Conservation (phyloP, 148 eudicot species). For the Pouteria glomerata region DNA sequence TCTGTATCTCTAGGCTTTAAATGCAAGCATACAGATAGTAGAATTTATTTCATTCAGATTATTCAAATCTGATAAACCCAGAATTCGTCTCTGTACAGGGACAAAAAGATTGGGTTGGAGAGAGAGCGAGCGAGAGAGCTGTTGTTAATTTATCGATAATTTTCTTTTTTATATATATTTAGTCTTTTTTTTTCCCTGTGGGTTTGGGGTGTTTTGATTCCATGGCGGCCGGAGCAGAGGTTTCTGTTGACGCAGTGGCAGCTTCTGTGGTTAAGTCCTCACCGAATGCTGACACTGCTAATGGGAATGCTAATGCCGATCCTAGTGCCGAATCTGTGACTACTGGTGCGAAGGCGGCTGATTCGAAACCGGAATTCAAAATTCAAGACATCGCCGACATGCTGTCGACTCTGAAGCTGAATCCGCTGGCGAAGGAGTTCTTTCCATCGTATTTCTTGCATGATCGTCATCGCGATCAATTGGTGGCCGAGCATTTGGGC, state of each 20-base stretch:
- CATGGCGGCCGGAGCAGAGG: constrained; percentile 35
- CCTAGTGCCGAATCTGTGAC: not conserved
- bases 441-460: constrained; percentile 49
- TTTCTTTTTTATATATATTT: not conserved
- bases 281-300: constrained; percentile 18
- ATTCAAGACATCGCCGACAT: constrained; percentile 57
- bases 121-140: too few species aligned
- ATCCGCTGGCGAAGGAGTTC: constrained; percentile 89
- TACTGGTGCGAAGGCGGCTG: constrained; percentile 27
- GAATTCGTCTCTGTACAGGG: constrained; percentile 12
- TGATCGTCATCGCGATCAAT: constrained; percentile 33
- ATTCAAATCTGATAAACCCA: constrained; percentile 10
- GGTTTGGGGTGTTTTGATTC: constrained; percentile 23
- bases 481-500: constrained; percentile 12
- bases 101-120: not conserved
- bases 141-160: not conserved
- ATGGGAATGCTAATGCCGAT: not conserved
- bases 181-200: not conserved
- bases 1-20: constrained; percentile 16
- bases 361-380: constrained; percentile 53
- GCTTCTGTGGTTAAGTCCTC: constrained; percentile 38
- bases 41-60: not conserved
- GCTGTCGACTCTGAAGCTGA: constrained; percentile 60
- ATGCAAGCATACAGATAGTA: not conserved
- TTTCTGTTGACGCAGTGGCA: constrained; percentile 45